Conservation (phyloP, 495 filamentous ascomycete genomes). For the Extremus antarcticus region DNA sequence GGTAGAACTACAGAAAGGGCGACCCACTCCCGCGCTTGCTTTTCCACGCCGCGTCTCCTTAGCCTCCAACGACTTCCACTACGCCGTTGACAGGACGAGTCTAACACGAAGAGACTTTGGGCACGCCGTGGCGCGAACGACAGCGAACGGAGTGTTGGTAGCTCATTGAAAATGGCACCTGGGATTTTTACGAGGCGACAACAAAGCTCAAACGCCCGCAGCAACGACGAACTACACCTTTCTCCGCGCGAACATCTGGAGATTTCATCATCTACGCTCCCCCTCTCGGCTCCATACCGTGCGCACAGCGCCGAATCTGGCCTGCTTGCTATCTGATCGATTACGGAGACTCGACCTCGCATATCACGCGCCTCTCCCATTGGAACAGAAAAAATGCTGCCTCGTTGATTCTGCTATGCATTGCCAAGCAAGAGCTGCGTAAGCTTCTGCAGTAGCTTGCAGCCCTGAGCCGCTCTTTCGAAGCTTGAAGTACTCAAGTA, state of each 20-base stretch:
- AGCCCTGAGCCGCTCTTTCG: not conserved
- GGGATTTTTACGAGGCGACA: not conserved
- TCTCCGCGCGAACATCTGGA: not conserved
- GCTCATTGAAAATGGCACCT: too few species aligned
- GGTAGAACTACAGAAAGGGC: too few species aligned
- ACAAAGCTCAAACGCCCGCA: not conserved
- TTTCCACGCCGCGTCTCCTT: not conserved
- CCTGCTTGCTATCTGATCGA: not conserved
- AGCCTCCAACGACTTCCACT: too few species aligned
- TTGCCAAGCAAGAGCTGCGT: not conserved
- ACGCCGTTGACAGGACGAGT: too few species aligned
- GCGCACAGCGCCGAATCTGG: not conserved
- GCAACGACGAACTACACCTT: not conserved
- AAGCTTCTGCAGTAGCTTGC: not conserved
- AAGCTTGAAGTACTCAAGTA: not conserved
- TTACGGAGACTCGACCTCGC: not conserved
- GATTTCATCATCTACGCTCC: not conserved
- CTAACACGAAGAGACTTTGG: too few species aligned
- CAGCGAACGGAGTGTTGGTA: too few species aligned
- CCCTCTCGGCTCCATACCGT: not conserved
- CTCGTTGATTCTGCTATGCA: not conserved
- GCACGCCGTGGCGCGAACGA: too few species aligned
- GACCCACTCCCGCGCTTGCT: not conserved
- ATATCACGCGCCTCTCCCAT: not conserved
- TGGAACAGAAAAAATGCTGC: not conserved